Conservation (phyloP, 331 rosid species). For the Stylosanthes scabra region DNA sequence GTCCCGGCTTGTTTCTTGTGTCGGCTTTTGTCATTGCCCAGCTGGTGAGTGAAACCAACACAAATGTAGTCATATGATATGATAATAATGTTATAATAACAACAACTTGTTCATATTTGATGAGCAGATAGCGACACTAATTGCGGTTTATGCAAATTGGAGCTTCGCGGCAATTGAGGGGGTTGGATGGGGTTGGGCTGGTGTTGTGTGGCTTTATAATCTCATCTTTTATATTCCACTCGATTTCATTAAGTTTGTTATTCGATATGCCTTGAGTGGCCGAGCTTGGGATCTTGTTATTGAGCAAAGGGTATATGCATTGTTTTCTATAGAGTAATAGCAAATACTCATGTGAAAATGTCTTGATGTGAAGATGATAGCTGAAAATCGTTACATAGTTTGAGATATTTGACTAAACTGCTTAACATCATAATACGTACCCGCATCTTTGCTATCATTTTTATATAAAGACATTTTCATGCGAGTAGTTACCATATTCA, state of each 20-base stretch:
- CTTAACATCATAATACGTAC: no score
- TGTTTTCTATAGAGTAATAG: background rate
- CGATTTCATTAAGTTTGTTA: conserved; percentile 71
- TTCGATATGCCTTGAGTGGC: conserved; percentile 78
- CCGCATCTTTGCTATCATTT: no score
- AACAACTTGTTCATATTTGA: conserved; percentile 15
- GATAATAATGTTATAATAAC: background rate
- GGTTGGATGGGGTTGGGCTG: conserved; percentile 97
- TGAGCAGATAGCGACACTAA: conserved; percentile 79
- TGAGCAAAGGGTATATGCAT: conserved; percentile 71
- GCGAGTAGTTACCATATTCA: background rate
- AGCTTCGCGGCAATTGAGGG: conserved; percentile 78
- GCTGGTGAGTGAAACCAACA: conserved; percentile 62
- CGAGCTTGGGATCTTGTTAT: conserved; percentile 92
- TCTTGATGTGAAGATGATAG: no score
- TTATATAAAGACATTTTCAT: no score
- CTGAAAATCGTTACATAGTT: no score
- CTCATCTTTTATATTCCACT: conserved; percentile 78
- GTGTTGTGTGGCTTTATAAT: conserved; percentile 86
- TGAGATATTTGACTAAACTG: no score
- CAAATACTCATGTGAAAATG: no score
- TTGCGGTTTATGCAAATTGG: conserved; percentile 84
- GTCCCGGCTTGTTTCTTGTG: conserved; percentile 76
- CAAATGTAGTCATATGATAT: background rate
- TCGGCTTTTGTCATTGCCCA: conserved; percentile 79